A percentile compares a stretch with the other conserved stretches of the same genome.
Conservation (phyloP, 768 basidiomycete genomes). For the Boletus subcaerulescens region DNA sequence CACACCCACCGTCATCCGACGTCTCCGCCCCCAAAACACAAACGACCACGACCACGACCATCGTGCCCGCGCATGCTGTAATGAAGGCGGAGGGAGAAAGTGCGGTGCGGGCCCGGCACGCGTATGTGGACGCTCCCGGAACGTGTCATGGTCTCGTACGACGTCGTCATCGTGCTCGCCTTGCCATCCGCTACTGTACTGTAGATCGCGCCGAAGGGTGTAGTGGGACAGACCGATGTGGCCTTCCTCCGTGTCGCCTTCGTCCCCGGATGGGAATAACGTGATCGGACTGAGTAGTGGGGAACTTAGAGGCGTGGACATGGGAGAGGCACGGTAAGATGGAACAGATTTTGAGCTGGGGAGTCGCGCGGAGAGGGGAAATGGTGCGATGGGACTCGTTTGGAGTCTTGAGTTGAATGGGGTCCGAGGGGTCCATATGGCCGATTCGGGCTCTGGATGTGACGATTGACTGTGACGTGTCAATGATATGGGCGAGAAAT, state of each 20-base stretch:
- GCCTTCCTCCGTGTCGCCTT: slow-evolving; percentile 42
- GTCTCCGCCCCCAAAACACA: slow-evolving; percentile 49
- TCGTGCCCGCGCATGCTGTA: slow-evolving; percentile 21
- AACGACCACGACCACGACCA: slow-evolving; percentile 47
- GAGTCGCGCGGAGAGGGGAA: slow-evolving; percentile 42
- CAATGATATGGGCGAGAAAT: slow-evolving; percentile 34
- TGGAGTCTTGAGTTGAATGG: slow-evolving; percentile 37
- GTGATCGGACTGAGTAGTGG: slow-evolving; percentile 38
- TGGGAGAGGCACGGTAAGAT: slow-evolving; percentile 39
- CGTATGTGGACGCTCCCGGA: background rate
- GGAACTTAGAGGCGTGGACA: slow-evolving; percentile 38
- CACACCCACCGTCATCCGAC: slow-evolving; percentile 48
- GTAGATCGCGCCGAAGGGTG: slow-evolving; percentile 36
- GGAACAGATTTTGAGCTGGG: slow-evolving; percentile 34
- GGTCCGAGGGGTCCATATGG: slow-evolving; percentile 41
- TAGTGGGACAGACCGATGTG: slow-evolving; percentile 51
- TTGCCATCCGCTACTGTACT: slow-evolving; percentile 33
- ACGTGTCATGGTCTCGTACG: background rate
- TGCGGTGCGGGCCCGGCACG: slow-evolving; percentile 15
- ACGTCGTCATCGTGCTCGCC: slow-evolving; percentile 13
- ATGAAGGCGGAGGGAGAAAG: slow-evolving; percentile 40
- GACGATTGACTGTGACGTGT: slow-evolving; percentile 24
- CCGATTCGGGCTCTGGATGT: slow-evolving; percentile 35
- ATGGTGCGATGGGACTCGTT: slow-evolving; percentile 38
- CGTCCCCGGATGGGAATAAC: slow-evolving; percentile 41